Evolutionary conservation across 164 flowering plant species (phyloP).

Genomic region (Chimonanthus salicifolius): DNA sequence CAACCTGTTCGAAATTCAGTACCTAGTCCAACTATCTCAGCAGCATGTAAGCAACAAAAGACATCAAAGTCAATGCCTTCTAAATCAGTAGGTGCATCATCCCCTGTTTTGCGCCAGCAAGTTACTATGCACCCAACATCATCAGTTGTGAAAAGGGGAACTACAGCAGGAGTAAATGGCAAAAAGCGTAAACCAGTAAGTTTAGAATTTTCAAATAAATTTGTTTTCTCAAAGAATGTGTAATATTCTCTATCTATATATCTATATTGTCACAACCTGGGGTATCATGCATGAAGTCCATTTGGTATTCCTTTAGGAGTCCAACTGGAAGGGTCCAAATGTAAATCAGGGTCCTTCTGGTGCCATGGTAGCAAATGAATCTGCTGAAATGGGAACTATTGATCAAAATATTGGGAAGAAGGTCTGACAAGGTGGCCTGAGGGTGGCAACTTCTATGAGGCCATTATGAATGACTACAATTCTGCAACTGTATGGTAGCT

Average conservation of each 20-base stretch:
- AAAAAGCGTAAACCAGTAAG: constrained; percentile 52
- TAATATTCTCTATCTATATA: too few relatives aligned
- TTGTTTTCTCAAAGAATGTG: background rate
- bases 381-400: constrained; percentile 37
- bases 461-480: constrained; percentile 65
- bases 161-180: constrained; percentile 27
- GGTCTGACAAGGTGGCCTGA: constrained; percentile 95
- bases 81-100: constrained; percentile 32
- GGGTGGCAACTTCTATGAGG: constrained; percentile 90
- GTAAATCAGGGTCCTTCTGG: constrained; percentile 46
- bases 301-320: constrained; percentile 48
- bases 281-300: constrained; percentile 30
- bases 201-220: constrained; percentile 9
- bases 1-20: constrained; percentile 54
- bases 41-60: constrained; percentile 80
- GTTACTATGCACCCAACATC: constrained; percentile 39
- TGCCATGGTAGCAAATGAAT: constrained; percentile 42
- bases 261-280: too few relatives aligned
- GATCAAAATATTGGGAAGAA: constrained; percentile 73
- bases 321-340: constrained; percentile 56
- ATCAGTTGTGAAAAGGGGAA: constrained; percentile 21
- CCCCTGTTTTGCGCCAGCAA: constrained; percentile 37
- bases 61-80: constrained; percentile 44
- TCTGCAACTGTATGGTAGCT: background rate
- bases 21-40: constrained; percentile 71